Evolutionary conservation across 179 eudicot genomes (phyloP).

Genomic region (Corrigiola litoralis): DNA sequence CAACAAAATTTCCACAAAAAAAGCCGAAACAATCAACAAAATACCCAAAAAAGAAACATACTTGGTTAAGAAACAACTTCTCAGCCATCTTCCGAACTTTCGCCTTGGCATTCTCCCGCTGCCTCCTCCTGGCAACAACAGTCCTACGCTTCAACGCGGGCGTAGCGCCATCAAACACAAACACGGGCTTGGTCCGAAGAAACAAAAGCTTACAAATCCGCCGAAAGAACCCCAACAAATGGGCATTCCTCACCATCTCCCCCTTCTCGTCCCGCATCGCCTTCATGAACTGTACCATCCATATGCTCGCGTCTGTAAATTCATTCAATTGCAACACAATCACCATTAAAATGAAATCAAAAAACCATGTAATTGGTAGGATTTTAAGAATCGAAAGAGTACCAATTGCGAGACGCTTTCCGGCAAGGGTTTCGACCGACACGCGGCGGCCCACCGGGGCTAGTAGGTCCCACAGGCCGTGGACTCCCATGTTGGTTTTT

Average conservation of each 20-base stretch:
- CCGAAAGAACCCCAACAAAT: slow-evolving; percentile 84
- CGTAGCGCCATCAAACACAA: slow-evolving; percentile 91
- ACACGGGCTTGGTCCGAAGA: slow-evolving; percentile 87
- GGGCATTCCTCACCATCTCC: slow-evolving; percentile 94
- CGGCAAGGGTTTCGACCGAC: slow-evolving; percentile 94
- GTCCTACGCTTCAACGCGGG: slow-evolving; percentile 88
- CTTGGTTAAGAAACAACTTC: slow-evolving; percentile 84
- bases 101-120: slow-evolving; percentile 88
- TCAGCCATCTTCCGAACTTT: slow-evolving; percentile 91
- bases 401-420: slow-evolving; percentile 92
- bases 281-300: slow-evolving; percentile 97
- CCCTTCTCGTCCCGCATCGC: slow-evolving; percentile 97
- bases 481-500: slow-evolving; percentile 79
- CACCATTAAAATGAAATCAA: not conserved
- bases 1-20: not conserved
- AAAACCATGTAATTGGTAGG: no score
- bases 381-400: slow-evolving; percentile 9
- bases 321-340: no score
- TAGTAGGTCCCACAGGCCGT: slow-evolving; percentile 87
- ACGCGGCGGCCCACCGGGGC: slow-evolving; percentile 98
- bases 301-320: slow-evolving; percentile 86
- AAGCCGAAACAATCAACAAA: not conserved
- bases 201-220: slow-evolving; percentile 89
- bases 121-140: slow-evolving; percentile 77
- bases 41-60: slow-evolving; percentile 17